Percentiles rank a stretch among this genome's conserved stretches.
Evolutionary conservation across 2,329 filamentous ascomycete species (phyloP).

Genomic region (Monilinia polystroma): DNA sequence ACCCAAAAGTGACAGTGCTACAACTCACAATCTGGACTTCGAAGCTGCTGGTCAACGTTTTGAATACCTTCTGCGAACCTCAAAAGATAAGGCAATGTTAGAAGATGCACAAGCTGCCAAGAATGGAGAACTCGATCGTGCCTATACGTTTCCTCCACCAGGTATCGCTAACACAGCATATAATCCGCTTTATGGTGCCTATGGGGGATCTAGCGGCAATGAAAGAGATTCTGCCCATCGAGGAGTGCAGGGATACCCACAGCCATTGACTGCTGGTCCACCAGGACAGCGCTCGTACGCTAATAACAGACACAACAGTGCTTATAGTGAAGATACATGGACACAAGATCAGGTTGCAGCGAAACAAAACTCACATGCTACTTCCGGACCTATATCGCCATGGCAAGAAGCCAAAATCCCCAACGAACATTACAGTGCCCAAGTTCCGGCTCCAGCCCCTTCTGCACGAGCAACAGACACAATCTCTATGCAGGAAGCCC

Average conservation of each 20-base stretch:
- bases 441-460: not conserved
- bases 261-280: slow-evolving; percentile 41
- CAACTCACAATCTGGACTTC: not conserved
- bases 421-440: slow-evolving; percentile 13
- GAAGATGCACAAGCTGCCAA: not conserved
- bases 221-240: slow-evolving; percentile 12
- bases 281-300: slow-evolving; percentile 36
- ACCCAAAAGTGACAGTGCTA: slow-evolving; percentile 19
- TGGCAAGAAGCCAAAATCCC: slow-evolving; percentile 19
- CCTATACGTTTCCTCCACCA: slow-evolving; percentile 35
- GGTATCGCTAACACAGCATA: slow-evolving; percentile 22
- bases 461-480: slow-evolving; percentile 30
- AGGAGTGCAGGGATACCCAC: slow-evolving; percentile 35
- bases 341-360: not conserved
- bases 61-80: slow-evolving; percentile 5
- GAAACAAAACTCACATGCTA: not conserved
- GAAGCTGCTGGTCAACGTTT: not conserved
- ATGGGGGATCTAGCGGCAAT: not conserved
- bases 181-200: slow-evolving; percentile 32
- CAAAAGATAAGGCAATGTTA: slow-evolving; percentile 1
- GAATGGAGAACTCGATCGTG: slow-evolving; percentile 30
- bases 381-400: slow-evolving; percentile 1
- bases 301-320: slow-evolving; percentile 22
- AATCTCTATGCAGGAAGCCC: slow-evolving; percentile 29
- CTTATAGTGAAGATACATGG: slow-evolving; percentile 24